These are phyloP conservation scores for Camellia lanceoleosa DNA, from an alignment of 148 eudicot genomes.

Conservation along the genomic window DNA sequence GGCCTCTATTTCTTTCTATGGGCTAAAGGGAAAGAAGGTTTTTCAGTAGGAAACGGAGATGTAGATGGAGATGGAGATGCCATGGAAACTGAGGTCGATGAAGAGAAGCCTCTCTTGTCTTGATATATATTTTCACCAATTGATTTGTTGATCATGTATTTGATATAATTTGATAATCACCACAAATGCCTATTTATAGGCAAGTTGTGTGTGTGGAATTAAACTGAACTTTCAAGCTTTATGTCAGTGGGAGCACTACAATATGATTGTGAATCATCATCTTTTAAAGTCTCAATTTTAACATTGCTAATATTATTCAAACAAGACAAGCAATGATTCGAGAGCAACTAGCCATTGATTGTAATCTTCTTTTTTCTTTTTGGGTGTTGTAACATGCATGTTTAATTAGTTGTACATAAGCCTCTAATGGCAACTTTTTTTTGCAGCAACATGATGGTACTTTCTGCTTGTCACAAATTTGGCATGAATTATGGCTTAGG, in stretches of 20 bases:
- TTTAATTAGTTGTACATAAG: background rate
- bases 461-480: background rate
- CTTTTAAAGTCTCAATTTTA: no score
- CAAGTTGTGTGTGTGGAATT: no score
- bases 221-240: no score
- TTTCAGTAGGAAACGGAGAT: constrained; percentile 7
- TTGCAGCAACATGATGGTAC: background rate
- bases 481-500: background rate
- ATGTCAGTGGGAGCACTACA: no score
- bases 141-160: no score
- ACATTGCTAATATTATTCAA: no score
- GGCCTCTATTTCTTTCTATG: constrained; percentile 74
- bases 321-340: no score
- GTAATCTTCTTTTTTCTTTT: background rate
- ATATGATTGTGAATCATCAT: no score
- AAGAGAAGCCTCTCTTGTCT: constrained; percentile 37
- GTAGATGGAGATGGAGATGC: constrained; percentile 7
- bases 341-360: no score
- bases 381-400: background rate
- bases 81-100: constrained; percentile 22
- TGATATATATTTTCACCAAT: background rate
- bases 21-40: constrained; percentile 68
- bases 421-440: constrained; percentile 1
- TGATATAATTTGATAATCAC: no score
- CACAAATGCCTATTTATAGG: no score